Conservation (phyloP, 495 filamentous ascomycete genomes). For the Aspergillus sclerotiicarbonarius region DNA sequence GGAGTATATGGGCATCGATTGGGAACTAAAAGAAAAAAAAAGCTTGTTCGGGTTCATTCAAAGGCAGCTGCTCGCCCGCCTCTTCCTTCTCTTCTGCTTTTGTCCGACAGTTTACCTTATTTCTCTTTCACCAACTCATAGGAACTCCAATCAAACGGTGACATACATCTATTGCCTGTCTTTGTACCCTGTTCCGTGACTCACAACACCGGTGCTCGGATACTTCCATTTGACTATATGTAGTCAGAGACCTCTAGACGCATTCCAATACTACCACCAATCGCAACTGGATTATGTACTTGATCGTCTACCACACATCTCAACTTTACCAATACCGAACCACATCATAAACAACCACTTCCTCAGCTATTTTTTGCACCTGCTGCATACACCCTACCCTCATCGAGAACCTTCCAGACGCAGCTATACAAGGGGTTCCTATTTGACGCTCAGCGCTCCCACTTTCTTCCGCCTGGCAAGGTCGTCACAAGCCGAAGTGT, state of each 20-base stretch:
- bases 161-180: not conserved
- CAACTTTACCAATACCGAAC: conserved; percentile 30
- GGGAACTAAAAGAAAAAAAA: conserved; percentile 13
- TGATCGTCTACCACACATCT: conserved; percentile 22
- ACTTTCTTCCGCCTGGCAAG: not conserved
- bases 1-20: not conserved
- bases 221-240: not conserved
- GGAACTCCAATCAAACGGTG: not conserved
- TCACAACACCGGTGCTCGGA: not conserved
- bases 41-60: conserved; percentile 23
- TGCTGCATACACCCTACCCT: not conserved
- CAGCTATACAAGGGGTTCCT: not conserved
- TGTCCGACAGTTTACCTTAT: not conserved
- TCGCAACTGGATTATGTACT: conserved; percentile 29
- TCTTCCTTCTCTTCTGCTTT: conserved; percentile 5
- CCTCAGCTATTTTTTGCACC: not conserved
- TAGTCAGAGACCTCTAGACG: not conserved
- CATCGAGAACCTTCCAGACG: not conserved
- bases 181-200: not conserved
- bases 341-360: conserved; percentile 24
- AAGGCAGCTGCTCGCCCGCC: conserved; percentile 24
- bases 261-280: not conserved
- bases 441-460: not conserved
- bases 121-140: conserved; percentile 1
- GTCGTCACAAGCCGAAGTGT: not conserved